phyloP scores from a whole-genome alignment of 371 early-diverging fungal genomes.

The Coemansia sp. region DNA sequence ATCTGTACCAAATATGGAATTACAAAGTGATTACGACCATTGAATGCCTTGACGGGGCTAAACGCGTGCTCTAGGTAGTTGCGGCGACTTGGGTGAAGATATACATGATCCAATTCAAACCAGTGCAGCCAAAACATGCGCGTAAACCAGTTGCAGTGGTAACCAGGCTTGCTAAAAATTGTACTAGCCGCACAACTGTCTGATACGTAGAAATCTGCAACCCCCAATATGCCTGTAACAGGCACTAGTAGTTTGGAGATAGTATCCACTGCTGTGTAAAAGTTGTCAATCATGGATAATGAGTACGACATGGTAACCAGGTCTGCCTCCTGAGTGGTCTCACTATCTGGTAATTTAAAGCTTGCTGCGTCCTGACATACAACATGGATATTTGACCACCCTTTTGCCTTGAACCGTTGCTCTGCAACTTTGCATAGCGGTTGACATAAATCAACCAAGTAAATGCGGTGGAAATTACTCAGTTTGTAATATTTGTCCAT shows the following conservation, averaged over 20 bases:
- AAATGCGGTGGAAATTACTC: constrained; percentile 72
- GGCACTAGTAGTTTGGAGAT: constrained; percentile 63
- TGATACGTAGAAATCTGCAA: constrained; percentile 79
- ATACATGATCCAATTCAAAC: constrained; percentile 79
- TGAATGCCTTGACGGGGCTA: constrained; percentile 72
- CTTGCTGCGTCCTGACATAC: constrained; percentile 76
- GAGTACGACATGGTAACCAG: constrained; percentile 84
- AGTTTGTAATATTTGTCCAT: constrained; percentile 77
- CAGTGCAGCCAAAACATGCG: constrained; percentile 80
- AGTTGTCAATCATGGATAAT: constrained; percentile 83
- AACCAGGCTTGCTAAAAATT: constrained; percentile 52
- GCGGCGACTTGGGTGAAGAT: constrained; percentile 74
- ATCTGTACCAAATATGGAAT: constrained; percentile 73
- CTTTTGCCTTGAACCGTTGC: constrained; percentile 67
- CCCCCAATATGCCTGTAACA: constrained; percentile 69
- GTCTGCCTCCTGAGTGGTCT: constrained; percentile 61
- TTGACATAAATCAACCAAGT: constrained; percentile 82
- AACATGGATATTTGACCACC: constrained; percentile 80
- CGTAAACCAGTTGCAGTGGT: constrained; percentile 74
- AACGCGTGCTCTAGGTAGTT: constrained; percentile 84
- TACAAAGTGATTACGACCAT: constrained; percentile 73
- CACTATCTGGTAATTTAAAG: constrained; percentile 62
- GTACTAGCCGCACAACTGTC: constrained; percentile 38
- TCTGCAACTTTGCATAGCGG: constrained; percentile 79
- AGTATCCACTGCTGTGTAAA: constrained; percentile 71